Evolutionary conservation across 2,329 filamentous ascomycete species (phyloP).

Genomic region (Decorospora gaudefroyi): DNA sequence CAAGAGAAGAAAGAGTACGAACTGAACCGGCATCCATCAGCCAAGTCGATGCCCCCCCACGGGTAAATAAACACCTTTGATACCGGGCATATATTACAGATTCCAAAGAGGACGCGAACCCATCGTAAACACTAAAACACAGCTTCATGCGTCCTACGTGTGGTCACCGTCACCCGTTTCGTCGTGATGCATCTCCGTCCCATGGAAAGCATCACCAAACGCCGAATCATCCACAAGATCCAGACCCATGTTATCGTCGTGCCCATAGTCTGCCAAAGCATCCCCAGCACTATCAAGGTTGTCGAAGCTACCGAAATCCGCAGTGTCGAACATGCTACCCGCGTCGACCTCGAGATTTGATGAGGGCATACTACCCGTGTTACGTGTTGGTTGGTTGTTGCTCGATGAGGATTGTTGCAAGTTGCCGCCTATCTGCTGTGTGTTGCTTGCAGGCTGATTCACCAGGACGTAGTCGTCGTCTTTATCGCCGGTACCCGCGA

Average conservation of each 20-base stretch:
- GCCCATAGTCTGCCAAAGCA: slow-evolving; percentile 46
- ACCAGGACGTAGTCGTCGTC: slow-evolving; percentile 47
- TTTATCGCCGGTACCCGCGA: slow-evolving; percentile 48
- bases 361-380: slow-evolving; percentile 21
- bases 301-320: slow-evolving; percentile 46
- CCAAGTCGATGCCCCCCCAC: too few relatives aligned
- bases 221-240: slow-evolving; percentile 48
- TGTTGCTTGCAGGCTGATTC: slow-evolving; percentile 28
- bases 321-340: slow-evolving; percentile 45
- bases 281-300: slow-evolving; percentile 49
- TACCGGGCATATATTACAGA: too few relatives aligned
- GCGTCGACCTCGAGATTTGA: slow-evolving; percentile 38
- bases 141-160: slow-evolving; percentile 25
- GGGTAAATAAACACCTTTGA: slow-evolving; percentile 3
- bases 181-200: slow-evolving; percentile 43
- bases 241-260: slow-evolving; percentile 46
- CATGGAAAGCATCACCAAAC: slow-evolving; percentile 50
- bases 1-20: too few relatives aligned
- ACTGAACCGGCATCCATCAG: too few relatives aligned
- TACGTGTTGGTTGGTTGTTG: slow-evolving; percentile 24
- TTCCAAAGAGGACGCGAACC: background rate
- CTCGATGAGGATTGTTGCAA: slow-evolving; percentile 23
- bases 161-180: slow-evolving; percentile 38
- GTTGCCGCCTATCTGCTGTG: slow-evolving; percentile 25
- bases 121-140: background rate